phyloP scores from a whole-genome alignment of 2,329 filamentous ascomycete genomes.

The Colletotrichum paranaense region DNA sequence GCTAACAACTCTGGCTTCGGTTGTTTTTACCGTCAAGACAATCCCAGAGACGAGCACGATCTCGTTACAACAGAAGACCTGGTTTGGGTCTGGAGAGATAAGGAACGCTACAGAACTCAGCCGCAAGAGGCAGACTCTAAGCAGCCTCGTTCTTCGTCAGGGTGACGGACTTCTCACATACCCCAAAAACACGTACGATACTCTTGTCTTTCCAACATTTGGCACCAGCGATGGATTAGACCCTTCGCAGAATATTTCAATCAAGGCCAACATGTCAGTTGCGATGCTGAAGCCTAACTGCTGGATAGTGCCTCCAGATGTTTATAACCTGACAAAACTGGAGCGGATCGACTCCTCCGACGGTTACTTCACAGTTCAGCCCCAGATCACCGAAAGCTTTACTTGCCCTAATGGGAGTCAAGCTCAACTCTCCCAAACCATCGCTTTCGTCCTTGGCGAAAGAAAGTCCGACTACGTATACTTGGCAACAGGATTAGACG shows the following conservation, averaged over 20 bases:
- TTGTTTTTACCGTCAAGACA: constrained; percentile 3
- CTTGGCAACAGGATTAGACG: too few species aligned
- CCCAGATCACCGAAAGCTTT: neutral
- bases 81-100: neutral
- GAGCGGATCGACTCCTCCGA: too few species aligned
- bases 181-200: neutral
- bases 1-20: neutral
- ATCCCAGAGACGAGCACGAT: neutral
- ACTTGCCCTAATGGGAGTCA: neutral
- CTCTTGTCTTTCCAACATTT: neutral
- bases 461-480: too few species aligned
- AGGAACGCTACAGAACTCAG: too few species aligned
- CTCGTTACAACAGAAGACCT: neutral
- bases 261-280: neutral
- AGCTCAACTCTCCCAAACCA: too few species aligned
- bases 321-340: too few species aligned
- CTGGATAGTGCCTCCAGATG: neutral
- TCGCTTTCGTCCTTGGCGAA: too few species aligned
- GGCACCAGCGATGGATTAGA: too few species aligned
- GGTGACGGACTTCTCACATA: neutral
- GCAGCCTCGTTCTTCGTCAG: neutral
- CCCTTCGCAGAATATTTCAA: neutral
- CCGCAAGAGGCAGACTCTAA: neutral
- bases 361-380: too few species aligned
- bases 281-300: neutral